Base-by-base conservation (phyloP, 2,329 filamentous ascomycete genomes). In the Ceratocystis diversiconidia region DNA sequence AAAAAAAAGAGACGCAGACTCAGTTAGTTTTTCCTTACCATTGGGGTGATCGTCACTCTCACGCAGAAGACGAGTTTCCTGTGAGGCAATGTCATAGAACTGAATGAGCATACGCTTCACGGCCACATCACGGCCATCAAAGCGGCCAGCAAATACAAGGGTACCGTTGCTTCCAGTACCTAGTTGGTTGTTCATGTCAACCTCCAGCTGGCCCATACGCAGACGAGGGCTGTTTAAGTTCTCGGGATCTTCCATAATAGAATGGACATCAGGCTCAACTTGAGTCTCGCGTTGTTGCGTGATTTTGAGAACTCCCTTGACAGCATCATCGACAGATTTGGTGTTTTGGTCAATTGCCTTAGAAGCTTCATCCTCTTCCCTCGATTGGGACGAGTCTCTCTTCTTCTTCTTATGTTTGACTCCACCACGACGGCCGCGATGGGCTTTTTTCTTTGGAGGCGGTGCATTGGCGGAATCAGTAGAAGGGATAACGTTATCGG, bases 101-200 rank as follows among this genome's bases (percentile, higher is more conserved):
- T 96, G 90, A 43, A 92, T 90, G 68, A 97, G 80, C 90, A 99
- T 95, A 43, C 94, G 85, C 79, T 99, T 99, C 61, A 99, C 90
- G 0, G 94, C 94, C 30, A 99, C 92, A 57, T 92, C 88, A 62
- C 92, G 87, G 28, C 91, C 91, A 73, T 95, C 94, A 73, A 95
- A 97, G 64, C 86, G 89, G n/a, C 94, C 94, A 61, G 90, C 87
- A 74, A 94, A 97, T 0, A 99, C 94, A 64, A 95, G 85, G 0
- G 94, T 99, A n/a, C 94, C 94, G 72, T 96, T 95, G 74, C 92
- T 97, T 65, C 94, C 94, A 67, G 90, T 87, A 25, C 85, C 85
- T 36, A 88, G 78, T 69, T 86, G 82, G 70, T 82, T 78, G 59
- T 85, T 81, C 57, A 82, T 81, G 69, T 87, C 80, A 63, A 87